phyloP scores from a whole-genome alignment of 176 grass and related monocot genomes.

The Oryza brachyantha region DNA sequence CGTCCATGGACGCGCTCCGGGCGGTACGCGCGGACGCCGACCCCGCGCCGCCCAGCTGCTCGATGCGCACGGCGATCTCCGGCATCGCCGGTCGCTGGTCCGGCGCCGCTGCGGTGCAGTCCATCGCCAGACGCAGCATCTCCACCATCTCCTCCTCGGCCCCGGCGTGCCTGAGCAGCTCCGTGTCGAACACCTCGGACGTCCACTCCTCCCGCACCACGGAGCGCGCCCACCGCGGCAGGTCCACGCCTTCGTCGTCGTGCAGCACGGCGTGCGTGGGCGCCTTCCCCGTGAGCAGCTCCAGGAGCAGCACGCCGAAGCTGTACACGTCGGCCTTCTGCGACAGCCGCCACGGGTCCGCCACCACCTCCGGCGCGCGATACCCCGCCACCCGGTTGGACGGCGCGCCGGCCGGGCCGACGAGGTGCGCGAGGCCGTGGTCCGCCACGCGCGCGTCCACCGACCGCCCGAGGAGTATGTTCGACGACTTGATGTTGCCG shows the following conservation, averaged over 20 bases:
- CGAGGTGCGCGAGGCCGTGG: slow-evolving; percentile 65
- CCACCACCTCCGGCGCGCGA: slow-evolving; percentile 67
- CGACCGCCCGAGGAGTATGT: slow-evolving; percentile 52
- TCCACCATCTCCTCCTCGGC: slow-evolving; percentile 77
- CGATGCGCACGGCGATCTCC: slow-evolving; percentile 58
- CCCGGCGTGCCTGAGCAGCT: slow-evolving; percentile 57
- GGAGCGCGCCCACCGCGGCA: slow-evolving; percentile 67
- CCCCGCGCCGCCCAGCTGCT: slow-evolving; percentile 33
- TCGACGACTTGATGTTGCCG: slow-evolving; percentile 80
- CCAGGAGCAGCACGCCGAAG: slow-evolving; percentile 70
- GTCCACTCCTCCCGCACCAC: slow-evolving; percentile 72
- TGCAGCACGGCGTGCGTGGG: slow-evolving; percentile 53
- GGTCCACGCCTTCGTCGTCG: slow-evolving; percentile 71
- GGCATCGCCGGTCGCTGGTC: slow-evolving; percentile 57
- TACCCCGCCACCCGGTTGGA: slow-evolving; percentile 48
- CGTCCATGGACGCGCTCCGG: slow-evolving; percentile 47
- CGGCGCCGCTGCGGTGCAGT: slow-evolving; percentile 41
- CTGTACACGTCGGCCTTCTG: slow-evolving; percentile 83
- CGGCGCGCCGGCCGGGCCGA: slow-evolving; percentile 43
- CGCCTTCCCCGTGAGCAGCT: slow-evolving; percentile 72
- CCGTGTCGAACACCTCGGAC: slow-evolving; percentile 67
- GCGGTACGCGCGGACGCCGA: slow-evolving; percentile 14
- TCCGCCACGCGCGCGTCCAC: slow-evolving; percentile 64
- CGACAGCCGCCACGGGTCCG: slow-evolving; percentile 43
- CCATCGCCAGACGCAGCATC: slow-evolving; percentile 64